phyloP scores from a whole-genome alignment of 306 rosid genomes.

The Cajanus cajan region DNA sequence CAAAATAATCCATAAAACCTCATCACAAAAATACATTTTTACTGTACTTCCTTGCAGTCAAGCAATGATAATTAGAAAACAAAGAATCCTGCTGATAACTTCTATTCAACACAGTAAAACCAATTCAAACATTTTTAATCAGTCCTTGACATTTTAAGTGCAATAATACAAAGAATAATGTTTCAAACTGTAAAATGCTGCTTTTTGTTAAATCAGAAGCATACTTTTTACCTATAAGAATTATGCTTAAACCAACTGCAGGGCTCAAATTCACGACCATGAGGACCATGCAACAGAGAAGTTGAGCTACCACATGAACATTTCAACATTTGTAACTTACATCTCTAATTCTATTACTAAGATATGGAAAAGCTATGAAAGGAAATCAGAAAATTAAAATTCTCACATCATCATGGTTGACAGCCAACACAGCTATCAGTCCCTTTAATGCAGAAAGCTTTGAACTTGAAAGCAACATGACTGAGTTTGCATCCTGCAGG shows the following conservation, averaged over 20 bases:
- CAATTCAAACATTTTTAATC: background rate
- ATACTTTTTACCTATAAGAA: conserved; percentile 18
- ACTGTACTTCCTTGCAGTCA: background rate
- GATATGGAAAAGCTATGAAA: conserved; percentile 18
- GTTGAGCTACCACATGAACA: background rate
- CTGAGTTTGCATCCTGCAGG: conserved; percentile 69
- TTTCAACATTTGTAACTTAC: conserved; percentile 7
- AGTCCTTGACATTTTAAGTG: background rate
- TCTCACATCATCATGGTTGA: conserved; percentile 70
- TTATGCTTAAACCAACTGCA: conserved; percentile 1
- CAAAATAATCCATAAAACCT: background rate
- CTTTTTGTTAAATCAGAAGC: conserved; percentile 10
- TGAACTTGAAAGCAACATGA: conserved; percentile 63
- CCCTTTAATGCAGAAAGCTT: conserved; percentile 72
- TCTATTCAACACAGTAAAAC: background rate
- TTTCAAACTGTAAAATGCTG: background rate
- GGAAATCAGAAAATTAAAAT: conserved; percentile 25
- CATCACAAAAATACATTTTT: background rate
- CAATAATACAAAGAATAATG: background rate
- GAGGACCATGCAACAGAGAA: background rate
- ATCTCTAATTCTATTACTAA: background rate
- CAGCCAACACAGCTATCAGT: conserved; percentile 58
- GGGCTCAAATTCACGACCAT: conserved; percentile 15
- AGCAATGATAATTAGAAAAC: conserved; percentile 11
- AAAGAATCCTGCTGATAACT: background rate